Percentiles rank a stretch among this genome's conserved stretches.
These are phyloP conservation scores for Conidiobolus incongruus DNA, from an alignment of 371 early-diverging fungal genomes.

Conservation along the genomic window DNA sequence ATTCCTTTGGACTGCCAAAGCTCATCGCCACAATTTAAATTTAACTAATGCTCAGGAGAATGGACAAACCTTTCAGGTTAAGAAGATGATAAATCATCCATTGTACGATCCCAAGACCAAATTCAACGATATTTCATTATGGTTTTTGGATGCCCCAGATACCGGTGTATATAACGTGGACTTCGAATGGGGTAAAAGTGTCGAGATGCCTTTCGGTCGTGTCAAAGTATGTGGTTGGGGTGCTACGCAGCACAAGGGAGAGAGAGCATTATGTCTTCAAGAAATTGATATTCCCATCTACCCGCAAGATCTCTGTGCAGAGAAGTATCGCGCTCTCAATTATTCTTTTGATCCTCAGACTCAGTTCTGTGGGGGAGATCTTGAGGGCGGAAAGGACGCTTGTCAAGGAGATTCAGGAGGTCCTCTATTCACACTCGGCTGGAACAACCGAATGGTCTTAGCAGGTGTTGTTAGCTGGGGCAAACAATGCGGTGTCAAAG, in stretches of 20 bases:
- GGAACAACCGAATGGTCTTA: background rate
- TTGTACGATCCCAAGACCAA: background rate
- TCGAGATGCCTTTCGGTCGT: no score
- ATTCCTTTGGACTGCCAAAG: background rate
- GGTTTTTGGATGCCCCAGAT: background rate
- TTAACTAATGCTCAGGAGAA: background rate
- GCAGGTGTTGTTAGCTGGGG: background rate
- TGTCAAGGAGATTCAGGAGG: slow-evolving; percentile 2
- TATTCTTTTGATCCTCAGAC: no score
- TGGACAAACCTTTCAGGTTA: background rate
- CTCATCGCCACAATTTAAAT: background rate
- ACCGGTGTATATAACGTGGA: no score
- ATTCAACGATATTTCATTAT: background rate
- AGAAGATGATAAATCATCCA: background rate
- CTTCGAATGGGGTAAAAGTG: no score
- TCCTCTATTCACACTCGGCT: background rate
- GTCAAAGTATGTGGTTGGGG: no score
- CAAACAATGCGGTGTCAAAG: background rate
- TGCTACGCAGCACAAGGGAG: no score
- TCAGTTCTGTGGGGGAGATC: no score
- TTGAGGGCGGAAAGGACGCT: no score
- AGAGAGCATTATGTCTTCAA: no score
- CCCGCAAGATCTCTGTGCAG: no score
- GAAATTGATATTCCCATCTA: no score
- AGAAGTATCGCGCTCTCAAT: no score